A percentile compares a stretch with the other conserved stretches of the same genome.
Conservation (phyloP, 352 stramenopile genomes). For the Globisporangium perplexum region DNA sequence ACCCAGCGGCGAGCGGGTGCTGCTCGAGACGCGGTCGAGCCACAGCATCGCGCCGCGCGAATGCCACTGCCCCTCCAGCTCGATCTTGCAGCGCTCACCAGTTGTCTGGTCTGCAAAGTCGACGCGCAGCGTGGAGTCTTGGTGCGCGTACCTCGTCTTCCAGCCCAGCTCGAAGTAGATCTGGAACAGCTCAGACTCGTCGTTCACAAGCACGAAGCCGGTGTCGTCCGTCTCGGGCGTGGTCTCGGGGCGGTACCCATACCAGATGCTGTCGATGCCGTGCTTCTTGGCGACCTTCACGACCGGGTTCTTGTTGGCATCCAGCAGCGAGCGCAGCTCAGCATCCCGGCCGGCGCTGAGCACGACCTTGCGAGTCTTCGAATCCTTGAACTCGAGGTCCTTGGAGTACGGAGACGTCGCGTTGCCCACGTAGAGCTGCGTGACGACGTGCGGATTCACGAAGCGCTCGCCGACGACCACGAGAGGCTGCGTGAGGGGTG, state of each 20-base stretch:
- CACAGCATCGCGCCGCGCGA: not conserved
- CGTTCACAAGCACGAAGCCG: no score
- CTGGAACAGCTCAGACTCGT: not conserved
- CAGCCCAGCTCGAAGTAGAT: constrained; percentile 3
- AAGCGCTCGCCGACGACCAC: constrained; percentile 4
- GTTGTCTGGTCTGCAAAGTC: constrained; percentile 7
- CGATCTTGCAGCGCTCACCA: constrained; percentile 1
- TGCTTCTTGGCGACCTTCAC: not conserved
- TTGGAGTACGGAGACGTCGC: constrained; percentile 3
- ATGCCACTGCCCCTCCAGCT: not conserved
- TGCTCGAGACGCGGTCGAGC: not conserved
- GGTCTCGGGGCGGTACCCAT: not conserved
- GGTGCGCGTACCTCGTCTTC: not conserved
- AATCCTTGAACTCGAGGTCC: constrained; percentile 5
- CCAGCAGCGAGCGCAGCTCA: not conserved
- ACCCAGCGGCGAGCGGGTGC: not conserved
- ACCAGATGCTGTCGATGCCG: not conserved
- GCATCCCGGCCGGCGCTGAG: not conserved
- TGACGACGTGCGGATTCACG: not conserved
- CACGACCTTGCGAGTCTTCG: not conserved
- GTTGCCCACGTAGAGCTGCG: not conserved
- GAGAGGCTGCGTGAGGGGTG: not conserved
- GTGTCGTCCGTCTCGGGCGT: not conserved
- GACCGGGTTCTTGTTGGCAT: not conserved
- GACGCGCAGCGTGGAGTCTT: constrained; percentile 1